Conservation (phyloP, 192 early-diverging fungal genomes). For the Spizellomyces punctatus region DNA sequence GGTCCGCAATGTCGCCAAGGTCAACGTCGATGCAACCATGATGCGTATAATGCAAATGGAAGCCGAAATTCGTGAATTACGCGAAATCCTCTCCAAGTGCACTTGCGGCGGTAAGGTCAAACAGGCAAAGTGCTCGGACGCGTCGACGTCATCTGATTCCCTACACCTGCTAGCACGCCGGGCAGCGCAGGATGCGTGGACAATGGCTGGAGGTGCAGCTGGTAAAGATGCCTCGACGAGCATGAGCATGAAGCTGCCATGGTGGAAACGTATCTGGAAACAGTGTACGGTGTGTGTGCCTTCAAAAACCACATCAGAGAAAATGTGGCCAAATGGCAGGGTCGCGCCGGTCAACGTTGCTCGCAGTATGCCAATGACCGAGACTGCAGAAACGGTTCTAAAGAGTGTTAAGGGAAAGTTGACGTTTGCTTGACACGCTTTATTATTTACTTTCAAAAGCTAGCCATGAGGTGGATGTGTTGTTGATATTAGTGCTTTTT, state of each 20-base stretch:
- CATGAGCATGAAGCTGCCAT: constrained; percentile 15
- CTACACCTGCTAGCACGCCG: neutral
- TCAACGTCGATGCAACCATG: constrained; percentile 45
- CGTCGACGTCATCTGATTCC: neutral
- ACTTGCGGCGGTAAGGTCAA: constrained; percentile 28
- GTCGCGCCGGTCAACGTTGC: constrained; percentile 6
- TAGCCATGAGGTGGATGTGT: no score
- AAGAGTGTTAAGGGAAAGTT: constrained; percentile 28
- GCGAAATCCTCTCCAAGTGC: constrained; percentile 24
- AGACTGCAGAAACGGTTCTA: constrained; percentile 21
- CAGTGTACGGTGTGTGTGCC: neutral
- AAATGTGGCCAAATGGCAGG: neutral
- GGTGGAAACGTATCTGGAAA: constrained; percentile 12
- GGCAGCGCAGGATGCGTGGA: constrained; percentile 27
- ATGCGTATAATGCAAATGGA: constrained; percentile 42
- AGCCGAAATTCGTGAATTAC: constrained; percentile 33
- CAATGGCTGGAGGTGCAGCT: constrained; percentile 4
- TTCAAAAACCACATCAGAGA: neutral
- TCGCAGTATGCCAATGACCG: constrained; percentile 10
- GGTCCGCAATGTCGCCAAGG: constrained; percentile 41
- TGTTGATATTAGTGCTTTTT: no score
- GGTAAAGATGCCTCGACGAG: constrained; percentile 8
- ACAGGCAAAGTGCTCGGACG: constrained; percentile 1
- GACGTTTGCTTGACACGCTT: constrained; percentile 7
- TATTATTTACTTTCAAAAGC: neutral